Evolutionary conservation across 2,329 filamentous ascomycete genomes (phyloP).

Genomic region (Ophiostoma sp.): DNA sequence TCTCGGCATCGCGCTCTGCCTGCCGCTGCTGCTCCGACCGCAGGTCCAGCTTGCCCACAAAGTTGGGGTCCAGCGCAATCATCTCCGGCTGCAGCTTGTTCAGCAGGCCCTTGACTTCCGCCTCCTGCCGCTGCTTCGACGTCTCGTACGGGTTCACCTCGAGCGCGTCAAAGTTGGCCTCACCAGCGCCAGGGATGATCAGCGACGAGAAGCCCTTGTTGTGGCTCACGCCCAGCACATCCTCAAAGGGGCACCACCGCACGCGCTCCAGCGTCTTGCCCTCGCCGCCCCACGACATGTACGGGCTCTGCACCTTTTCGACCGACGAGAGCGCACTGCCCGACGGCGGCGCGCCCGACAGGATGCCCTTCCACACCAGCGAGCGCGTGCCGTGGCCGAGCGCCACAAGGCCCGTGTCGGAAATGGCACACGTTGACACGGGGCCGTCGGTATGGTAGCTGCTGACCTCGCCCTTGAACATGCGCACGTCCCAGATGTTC

Average conservation of each 20-base stretch:
- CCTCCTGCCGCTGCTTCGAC: conserved; percentile 83
- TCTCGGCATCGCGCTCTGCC: conserved; percentile 68
- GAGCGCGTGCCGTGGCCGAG: conserved; percentile 87
- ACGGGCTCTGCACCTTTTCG: conserved; percentile 76
- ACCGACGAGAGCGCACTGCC: conserved; percentile 66
- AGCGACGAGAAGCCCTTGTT: conserved; percentile 82
- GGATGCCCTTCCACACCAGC: conserved; percentile 82
- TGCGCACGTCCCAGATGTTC: conserved; percentile 29
- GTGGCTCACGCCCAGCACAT: conserved; percentile 76
- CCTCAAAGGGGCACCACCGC: conserved; percentile 91
- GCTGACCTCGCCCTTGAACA: conserved; percentile 70
- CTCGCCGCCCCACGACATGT: conserved; percentile 89
- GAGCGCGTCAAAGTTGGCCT: conserved; percentile 91
- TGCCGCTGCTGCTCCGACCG: conserved; percentile 71
- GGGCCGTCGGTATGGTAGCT: conserved; percentile 80
- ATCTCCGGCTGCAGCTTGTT: conserved; percentile 96
- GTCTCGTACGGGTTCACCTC: conserved; percentile 96
- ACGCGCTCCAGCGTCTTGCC: conserved; percentile 75
- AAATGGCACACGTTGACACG: conserved; percentile 78
- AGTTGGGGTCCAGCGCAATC: conserved; percentile 91
- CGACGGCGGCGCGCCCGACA: conserved; percentile 48
- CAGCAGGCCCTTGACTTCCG: conserved; percentile 80
- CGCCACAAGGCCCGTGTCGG: conserved; percentile 79
- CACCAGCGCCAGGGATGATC: conserved; percentile 88
- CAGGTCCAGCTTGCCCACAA: conserved; percentile 81